Conservation (phyloP, 1,284 basidiomycete species). For the Leccinum solheimii region DNA sequence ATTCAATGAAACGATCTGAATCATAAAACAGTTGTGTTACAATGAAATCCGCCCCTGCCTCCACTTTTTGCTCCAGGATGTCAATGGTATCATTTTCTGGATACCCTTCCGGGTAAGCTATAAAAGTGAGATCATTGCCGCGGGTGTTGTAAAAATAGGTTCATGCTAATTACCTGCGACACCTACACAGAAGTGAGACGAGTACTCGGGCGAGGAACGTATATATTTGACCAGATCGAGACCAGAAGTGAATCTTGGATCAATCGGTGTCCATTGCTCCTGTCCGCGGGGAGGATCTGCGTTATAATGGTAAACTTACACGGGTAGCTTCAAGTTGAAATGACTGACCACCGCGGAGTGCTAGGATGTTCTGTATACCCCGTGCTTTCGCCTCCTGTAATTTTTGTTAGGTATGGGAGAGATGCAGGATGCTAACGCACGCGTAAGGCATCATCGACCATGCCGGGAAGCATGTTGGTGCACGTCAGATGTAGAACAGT, state of each 20-base stretch:
- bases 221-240: conserved; percentile 93
- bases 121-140: conserved; percentile 4
- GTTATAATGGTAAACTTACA: conserved; percentile 2
- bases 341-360: conserved; percentile 79
- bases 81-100: conserved; percentile 74
- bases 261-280: conserved; percentile 89
- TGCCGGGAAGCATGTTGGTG: conserved; percentile 92
- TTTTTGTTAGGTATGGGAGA: conserved; percentile 8
- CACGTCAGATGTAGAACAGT: conserved; percentile 96
- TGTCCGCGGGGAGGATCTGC: conserved; percentile 89
- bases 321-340: not conserved
- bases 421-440: conserved; percentile 43
- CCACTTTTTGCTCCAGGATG: conserved; percentile 86
- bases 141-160: not conserved
- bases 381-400: conserved; percentile 75
- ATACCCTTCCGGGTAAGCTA: conserved; percentile 93
- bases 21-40: conserved; percentile 99
- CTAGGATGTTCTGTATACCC: conserved; percentile 90
- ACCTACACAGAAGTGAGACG: conserved; percentile 87
- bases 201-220: conserved; percentile 74
- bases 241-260: conserved; percentile 85
- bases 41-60: conserved; percentile 95
- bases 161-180: conserved; percentile 65
- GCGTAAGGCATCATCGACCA: conserved; percentile 82
- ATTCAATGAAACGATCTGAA: conserved; percentile 78